Percentiles rank a stretch among this genome's conserved stretches.
These are phyloP conservation scores for Pyrenophora graminea DNA, from an alignment of 2,329 filamentous ascomycete genomes.

Conservation along the genomic window DNA sequence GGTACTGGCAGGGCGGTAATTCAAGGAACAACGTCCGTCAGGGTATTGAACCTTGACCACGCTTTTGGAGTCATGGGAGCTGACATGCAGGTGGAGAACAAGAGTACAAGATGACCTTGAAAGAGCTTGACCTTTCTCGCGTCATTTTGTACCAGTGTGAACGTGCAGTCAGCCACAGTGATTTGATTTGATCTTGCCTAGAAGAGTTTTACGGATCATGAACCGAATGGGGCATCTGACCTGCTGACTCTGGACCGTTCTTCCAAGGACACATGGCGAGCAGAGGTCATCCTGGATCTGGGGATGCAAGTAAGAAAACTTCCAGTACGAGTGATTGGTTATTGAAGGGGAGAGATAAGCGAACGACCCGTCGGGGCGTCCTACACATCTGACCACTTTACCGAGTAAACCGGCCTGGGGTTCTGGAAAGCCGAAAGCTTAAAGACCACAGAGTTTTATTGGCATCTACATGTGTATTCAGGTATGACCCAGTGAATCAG, in stretches of 20 bases:
- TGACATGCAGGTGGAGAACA: not conserved
- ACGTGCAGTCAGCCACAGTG: not conserved
- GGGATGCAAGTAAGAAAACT: conserved; percentile 11
- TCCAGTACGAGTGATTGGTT: conserved; percentile 5
- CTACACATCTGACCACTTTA: not conserved
- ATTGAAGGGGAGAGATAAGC: conserved; percentile 1
- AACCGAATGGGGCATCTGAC: conserved; percentile 7
- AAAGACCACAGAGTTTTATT: not conserved
- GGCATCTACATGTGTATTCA: too few relatives aligned
- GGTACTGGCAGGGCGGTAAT: not conserved
- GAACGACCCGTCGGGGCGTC: not conserved
- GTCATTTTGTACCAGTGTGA: not conserved
- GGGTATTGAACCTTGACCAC: not conserved
- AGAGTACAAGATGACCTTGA: not conserved
- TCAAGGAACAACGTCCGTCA: not conserved
- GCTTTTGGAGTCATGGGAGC: not conserved
- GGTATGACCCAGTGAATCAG: too few relatives aligned
- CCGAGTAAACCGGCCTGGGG: not conserved
- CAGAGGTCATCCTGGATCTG: conserved; percentile 1
- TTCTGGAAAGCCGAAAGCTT: conserved; percentile 3
- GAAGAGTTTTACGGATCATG: not conserved
- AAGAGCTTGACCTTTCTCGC: not conserved
- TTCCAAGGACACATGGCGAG: not conserved
- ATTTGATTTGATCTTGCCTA: not conserved
- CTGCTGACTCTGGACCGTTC: conserved; percentile 3